These are phyloP conservation scores for Coelastrella sp. DNA, from an alignment of 139 green algal genomes.

Conservation along the genomic window DNA sequence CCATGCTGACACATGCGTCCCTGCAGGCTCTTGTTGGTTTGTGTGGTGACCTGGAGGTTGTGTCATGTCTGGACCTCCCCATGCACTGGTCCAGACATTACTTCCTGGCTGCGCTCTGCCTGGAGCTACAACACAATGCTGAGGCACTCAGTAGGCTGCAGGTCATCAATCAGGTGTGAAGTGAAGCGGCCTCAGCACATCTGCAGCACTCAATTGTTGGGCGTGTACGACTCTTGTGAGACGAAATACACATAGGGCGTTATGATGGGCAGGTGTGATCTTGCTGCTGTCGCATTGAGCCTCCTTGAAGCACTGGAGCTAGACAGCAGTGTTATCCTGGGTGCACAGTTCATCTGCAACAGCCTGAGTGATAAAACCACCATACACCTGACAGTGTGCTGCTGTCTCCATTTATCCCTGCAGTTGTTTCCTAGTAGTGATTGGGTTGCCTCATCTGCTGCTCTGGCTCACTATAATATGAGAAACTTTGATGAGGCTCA, in stretches of 20 bases:
- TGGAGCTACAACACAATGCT: constrained; percentile 86
- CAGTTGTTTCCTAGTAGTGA: constrained; percentile 78
- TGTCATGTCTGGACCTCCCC: constrained; percentile 61
- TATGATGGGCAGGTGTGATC: too few species aligned
- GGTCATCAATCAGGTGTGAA: constrained; percentile 50
- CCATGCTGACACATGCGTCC: too few species aligned
- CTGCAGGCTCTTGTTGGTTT: constrained; percentile 74
- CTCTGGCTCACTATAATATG: constrained; percentile 92
- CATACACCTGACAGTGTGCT: too few species aligned
- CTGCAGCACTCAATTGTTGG: too few species aligned
- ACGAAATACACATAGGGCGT: too few species aligned
- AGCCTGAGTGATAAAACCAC: too few species aligned
- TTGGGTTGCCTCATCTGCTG: constrained; percentile 76
- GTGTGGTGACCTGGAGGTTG: constrained; percentile 56
- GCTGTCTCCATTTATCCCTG: not conserved
- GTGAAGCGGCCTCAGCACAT: too few species aligned
- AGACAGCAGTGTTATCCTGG: too few species aligned
- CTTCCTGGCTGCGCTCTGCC: constrained; percentile 76
- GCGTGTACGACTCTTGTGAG: too few species aligned
- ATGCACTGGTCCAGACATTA: constrained; percentile 83
- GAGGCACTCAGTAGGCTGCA: constrained; percentile 83
- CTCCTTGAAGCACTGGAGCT: too few species aligned
- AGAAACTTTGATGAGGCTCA: constrained; percentile 92
- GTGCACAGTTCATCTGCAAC: too few species aligned
- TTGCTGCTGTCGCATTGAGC: too few species aligned